Percentiles rank a stretch among this genome's conserved stretches.
Evolutionary conservation across 139 green algal genomes (phyloP).

Genomic region (Axilococcus clingmanii): DNA sequence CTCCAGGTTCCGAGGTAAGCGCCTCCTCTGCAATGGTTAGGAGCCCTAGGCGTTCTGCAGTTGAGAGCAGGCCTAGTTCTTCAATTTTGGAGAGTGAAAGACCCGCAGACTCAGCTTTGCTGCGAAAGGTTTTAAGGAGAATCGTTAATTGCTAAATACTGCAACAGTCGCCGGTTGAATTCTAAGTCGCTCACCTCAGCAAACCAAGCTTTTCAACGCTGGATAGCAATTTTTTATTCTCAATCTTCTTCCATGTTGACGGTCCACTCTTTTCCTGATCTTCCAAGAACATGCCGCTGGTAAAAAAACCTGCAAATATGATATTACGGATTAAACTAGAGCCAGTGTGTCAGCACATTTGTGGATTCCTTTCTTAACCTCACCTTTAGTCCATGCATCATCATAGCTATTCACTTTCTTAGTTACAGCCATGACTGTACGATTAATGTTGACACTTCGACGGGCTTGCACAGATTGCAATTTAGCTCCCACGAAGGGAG

Average conservation of each 20-base stretch:
- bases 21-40: constrained; percentile 30
- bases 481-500: too few relatives aligned
- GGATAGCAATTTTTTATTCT: constrained; percentile 73
- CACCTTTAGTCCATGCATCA: constrained; percentile 23
- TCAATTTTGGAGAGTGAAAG: constrained; percentile 47
- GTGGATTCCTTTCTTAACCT: too few relatives aligned
- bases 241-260: constrained; percentile 40
- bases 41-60: constrained; percentile 42
- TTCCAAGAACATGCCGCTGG: constrained; percentile 32
- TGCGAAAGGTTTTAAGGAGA: too few relatives aligned
- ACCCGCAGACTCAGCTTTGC: constrained; percentile 41
- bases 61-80: constrained; percentile 37
- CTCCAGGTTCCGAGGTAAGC: constrained; percentile 32
- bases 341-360: neutral
- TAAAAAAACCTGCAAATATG: constrained; percentile 22
- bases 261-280: constrained; percentile 19
- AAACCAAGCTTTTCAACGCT: constrained; percentile 69
- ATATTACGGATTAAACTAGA: too few relatives aligned
- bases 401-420: constrained; percentile 27
- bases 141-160: neutral
- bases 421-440: too few relatives aligned
- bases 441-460: too few relatives aligned
- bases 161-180: neutral
- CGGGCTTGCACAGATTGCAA: too few relatives aligned
- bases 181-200: constrained; percentile 31